Evolutionary conservation across 352 stramenopile species (phyloP).

Genomic region (Aphanomyces cochlioides): DNA sequence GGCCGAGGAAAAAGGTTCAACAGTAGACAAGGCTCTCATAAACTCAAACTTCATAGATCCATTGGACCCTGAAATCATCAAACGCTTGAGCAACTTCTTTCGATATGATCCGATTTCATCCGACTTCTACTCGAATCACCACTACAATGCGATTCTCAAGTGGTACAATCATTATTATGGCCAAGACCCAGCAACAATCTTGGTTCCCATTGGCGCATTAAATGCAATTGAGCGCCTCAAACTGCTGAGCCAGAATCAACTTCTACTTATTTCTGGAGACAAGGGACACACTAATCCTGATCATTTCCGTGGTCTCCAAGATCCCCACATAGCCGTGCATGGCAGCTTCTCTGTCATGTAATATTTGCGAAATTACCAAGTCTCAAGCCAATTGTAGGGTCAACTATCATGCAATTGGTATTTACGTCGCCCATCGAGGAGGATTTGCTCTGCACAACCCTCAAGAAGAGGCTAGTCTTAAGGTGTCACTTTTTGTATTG

Average conservation of each 20-base stretch:
- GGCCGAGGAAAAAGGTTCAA: conserved; percentile 40
- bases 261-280: conserved; percentile 89
- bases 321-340: conserved; percentile 94
- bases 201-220: conserved; percentile 90
- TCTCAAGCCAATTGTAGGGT: conserved; percentile 38
- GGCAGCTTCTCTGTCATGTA: conserved; percentile 92
- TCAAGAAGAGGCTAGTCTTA: conserved; percentile 90
- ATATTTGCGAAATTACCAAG: conserved; percentile 35
- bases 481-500: conserved; percentile 86
- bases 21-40: conserved; percentile 7
- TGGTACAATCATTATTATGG: conserved; percentile 86
- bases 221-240: conserved; percentile 69
- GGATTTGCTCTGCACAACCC: conserved; percentile 91
- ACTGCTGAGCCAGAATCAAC: conserved; percentile 46
- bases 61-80: conserved; percentile 92
- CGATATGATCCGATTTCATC: conserved; percentile 79
- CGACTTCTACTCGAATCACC: conserved; percentile 75
- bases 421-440: conserved; percentile 86
- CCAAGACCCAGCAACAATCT: conserved; percentile 64
- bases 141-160: conserved; percentile 88
- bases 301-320: conserved; percentile 86
- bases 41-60: conserved; percentile 45
- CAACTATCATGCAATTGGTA: conserved; percentile 93
- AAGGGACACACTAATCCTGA: conserved; percentile 93
- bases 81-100: conserved; percentile 86